A percentile compares a stretch with the other conserved stretches of the same genome.
phyloP scores from a whole-genome alignment of 805 yeast species.

The Spathaspora hagerdaliae region DNA sequence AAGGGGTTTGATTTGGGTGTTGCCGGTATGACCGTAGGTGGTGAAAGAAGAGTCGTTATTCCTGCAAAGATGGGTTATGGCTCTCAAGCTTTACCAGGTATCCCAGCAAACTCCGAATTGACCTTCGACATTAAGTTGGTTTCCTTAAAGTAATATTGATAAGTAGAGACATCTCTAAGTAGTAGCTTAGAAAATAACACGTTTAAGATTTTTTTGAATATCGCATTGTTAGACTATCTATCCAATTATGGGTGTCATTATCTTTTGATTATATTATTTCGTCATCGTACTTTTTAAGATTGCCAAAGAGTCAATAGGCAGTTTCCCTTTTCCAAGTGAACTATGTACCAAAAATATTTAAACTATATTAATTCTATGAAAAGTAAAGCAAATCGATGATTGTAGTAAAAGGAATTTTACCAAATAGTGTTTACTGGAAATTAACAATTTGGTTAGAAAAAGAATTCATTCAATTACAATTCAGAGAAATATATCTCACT shows the following conservation, averaged over 20 bases:
- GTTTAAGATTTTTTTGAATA: neutral
- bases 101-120: constrained; percentile 95
- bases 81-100: constrained; percentile 88
- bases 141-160: constrained; percentile 61
- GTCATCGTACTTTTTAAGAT: no score
- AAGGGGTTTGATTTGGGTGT: constrained; percentile 99
- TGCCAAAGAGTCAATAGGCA: no score
- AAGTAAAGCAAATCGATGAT: no score
- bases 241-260: neutral
- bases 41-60: constrained; percentile 95
- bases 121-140: constrained; percentile 95
- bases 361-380: no score
- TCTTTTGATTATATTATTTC: neutral
- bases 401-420: no score
- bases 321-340: no score
- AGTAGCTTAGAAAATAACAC: neutral
- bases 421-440: no score
- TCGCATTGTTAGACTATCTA: neutral
- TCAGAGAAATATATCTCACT: no score
- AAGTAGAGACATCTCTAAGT: no score
- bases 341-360: no score
- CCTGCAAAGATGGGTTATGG: constrained; percentile 98
- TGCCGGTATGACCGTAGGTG: constrained; percentile 97
- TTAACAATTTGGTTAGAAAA: no score
- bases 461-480: no score